phyloP scores from a whole-genome alignment of 2,329 filamentous ascomycete species.

The Acrocalymma vagum region DNA sequence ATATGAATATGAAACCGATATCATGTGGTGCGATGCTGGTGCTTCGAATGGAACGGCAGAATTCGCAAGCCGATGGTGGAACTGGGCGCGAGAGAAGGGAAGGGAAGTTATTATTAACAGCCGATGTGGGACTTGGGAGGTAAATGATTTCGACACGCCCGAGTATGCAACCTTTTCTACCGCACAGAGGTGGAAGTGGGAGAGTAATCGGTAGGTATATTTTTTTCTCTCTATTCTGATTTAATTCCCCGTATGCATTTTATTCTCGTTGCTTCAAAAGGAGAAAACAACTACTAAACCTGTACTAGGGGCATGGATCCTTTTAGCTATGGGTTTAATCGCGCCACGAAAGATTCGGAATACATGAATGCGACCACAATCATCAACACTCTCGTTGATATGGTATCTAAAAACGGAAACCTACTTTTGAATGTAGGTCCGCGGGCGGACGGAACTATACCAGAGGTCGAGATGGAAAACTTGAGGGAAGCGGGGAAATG shows the following conservation, averaged over 20 bases:
- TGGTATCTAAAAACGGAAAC: conserved; percentile 65
- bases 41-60: conserved; percentile 53
- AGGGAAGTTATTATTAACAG: conserved; percentile 65
- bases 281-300: no score
- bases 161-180: conserved; percentile 63
- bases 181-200: conserved; percentile 66
- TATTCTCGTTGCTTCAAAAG: no score
- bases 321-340: conserved; percentile 67
- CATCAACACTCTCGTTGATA: conserved; percentile 60
- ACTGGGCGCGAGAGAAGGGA: conserved; percentile 46
- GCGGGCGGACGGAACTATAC: conserved; percentile 62
- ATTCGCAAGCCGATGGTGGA: conserved; percentile 56
- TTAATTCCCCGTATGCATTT: no score
- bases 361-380: conserved; percentile 64
- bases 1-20: conserved; percentile 49
- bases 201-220: conserved; percentile 62
- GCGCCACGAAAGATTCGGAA: conserved; percentile 57
- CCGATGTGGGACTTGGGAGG: conserved; percentile 62
- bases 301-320: conserved; percentile 71
- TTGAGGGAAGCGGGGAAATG: conserved; percentile 62
- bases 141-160: conserved; percentile 66
- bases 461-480: conserved; percentile 57
- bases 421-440: conserved; percentile 66
- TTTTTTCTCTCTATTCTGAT: no score
- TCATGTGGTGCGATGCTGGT: conserved; percentile 60